Percentiles rank a stretch among this genome's conserved stretches.
Conservation (phyloP, 2,329 filamentous ascomycete genomes). For the Aspergillaceae sp. region DNA sequence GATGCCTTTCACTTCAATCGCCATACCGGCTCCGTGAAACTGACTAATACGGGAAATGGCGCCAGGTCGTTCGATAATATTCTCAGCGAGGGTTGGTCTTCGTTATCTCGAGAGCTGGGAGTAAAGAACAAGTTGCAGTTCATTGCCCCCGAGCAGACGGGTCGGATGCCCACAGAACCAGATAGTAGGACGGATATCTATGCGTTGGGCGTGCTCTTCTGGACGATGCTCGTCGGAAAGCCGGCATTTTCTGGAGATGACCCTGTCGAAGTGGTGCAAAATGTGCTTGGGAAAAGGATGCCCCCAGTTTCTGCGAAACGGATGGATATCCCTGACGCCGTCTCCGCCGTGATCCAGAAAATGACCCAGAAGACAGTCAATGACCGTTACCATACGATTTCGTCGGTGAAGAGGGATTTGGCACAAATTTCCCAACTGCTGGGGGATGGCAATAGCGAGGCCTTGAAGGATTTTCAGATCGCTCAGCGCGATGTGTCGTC, state of each 20-base stretch:
- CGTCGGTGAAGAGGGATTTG: constrained; percentile 76
- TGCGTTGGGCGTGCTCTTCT: constrained; percentile 80
- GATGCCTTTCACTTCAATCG: constrained; percentile 84
- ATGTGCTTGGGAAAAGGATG: constrained; percentile 70
- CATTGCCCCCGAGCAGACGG: constrained; percentile 91
- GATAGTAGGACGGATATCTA: constrained; percentile 92
- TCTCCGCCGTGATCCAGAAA: constrained; percentile 77
- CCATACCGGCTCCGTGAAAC: constrained; percentile 62
- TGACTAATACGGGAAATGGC: constrained; percentile 80
- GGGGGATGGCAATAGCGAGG: constrained; percentile 62
- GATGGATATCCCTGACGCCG: constrained; percentile 72
- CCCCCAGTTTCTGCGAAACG: constrained; percentile 67
- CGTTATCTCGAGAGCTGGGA: constrained; percentile 71
- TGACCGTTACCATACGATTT: constrained; percentile 83
- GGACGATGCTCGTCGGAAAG: constrained; percentile 71
- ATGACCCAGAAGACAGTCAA: constrained; percentile 84
- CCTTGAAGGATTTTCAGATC: constrained; percentile 65
- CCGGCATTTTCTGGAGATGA: constrained; percentile 71
- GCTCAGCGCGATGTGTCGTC: constrained; percentile 83
- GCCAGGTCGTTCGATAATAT: constrained; percentile 84
- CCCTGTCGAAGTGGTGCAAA: constrained; percentile 85
- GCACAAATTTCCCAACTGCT: constrained; percentile 64
- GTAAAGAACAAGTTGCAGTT: constrained; percentile 84
- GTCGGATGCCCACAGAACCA: constrained; percentile 82
- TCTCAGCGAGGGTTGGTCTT: constrained; percentile 78